Evolutionary conservation across 805 yeast genomes (phyloP).

Genomic region (Candida jianshihensis): DNA sequence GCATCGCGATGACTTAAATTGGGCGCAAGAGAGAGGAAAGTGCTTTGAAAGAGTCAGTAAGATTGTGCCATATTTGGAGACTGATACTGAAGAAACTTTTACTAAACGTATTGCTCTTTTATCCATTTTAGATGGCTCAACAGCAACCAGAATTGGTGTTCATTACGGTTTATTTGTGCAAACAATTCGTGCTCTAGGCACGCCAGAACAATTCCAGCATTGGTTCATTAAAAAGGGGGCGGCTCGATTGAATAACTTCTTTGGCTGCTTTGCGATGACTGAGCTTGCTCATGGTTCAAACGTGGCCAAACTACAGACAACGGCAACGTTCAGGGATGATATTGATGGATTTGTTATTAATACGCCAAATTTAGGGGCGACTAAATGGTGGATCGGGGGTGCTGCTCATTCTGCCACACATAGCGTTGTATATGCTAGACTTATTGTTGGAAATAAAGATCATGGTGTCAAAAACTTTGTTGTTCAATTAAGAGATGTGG

Average conservation of each 20-base stretch:
- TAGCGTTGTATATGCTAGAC: constrained; percentile 76
- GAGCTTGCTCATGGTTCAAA: constrained; percentile 92
- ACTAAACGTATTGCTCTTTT: constrained; percentile 49
- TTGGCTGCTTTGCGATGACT: constrained; percentile 91
- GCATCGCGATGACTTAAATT: constrained; percentile 32
- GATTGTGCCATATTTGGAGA: constrained; percentile 48
- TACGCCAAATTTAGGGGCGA: constrained; percentile 88
- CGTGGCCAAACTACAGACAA: constrained; percentile 90
- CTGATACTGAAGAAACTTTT: constrained; percentile 32
- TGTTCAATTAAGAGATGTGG: constrained; percentile 72
- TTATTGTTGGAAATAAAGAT: constrained; percentile 75
- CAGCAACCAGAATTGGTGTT: constrained; percentile 77
- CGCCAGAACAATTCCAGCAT: constrained; percentile 71
- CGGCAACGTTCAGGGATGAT: constrained; percentile 66
- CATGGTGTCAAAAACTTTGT: constrained; percentile 90
- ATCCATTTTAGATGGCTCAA: constrained; percentile 67
- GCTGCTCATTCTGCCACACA: constrained; percentile 94
- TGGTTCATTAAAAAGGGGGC: constrained; percentile 75
- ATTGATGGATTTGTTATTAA: constrained; percentile 66
- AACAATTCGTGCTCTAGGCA: constrained; percentile 80
- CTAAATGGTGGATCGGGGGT: constrained; percentile 99
- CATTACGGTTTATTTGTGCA: constrained; percentile 78
- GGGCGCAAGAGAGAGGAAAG: constrained; percentile 47
- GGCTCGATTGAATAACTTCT: constrained; percentile 43
- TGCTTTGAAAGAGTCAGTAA: constrained; percentile 43